Percentiles rank a stretch among this genome's conserved stretches.
Conservation (phyloP, 208 protist genomes). For the Herpetomonas samuelpessoai region DNA sequence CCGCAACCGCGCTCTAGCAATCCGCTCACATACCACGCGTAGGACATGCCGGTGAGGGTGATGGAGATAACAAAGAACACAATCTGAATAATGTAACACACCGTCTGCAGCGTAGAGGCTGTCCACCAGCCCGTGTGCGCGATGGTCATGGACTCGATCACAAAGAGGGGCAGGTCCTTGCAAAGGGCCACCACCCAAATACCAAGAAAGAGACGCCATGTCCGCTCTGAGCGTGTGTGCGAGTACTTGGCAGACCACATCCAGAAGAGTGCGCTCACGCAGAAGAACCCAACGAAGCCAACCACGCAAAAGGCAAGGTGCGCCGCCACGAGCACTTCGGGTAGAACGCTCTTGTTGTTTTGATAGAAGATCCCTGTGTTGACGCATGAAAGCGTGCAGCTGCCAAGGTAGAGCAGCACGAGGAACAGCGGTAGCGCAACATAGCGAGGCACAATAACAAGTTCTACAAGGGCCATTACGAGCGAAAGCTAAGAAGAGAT, state of each 20-base stretch:
- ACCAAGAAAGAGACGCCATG: constrained; percentile 31
- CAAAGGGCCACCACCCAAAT: constrained; percentile 39
- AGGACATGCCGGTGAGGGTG: constrained; percentile 31
- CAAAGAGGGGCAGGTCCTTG: constrained; percentile 51
- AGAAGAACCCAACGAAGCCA: constrained; percentile 34
- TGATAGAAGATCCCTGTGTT: constrained; percentile 51
- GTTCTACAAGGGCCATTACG: constrained; percentile 16
- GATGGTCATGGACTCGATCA: constrained; percentile 42
- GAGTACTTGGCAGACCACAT: constrained; percentile 54
- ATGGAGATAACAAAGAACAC: constrained; percentile 42
- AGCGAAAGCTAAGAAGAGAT: too few relatives aligned
- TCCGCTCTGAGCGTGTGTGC: constrained; percentile 28
- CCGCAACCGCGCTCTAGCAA: constrained; percentile 24
- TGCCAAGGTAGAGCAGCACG: constrained; percentile 41
- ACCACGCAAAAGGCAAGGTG: constrained; percentile 60
- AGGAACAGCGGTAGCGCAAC: constrained; percentile 31
- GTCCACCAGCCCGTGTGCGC: constrained; percentile 28
- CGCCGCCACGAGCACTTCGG: constrained; percentile 21
- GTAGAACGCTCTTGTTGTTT: constrained; percentile 20
- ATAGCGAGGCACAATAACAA: constrained; percentile 17
- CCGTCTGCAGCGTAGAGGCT: constrained; percentile 28
- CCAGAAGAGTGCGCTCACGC: constrained; percentile 52
- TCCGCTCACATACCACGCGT: constrained; percentile 43
- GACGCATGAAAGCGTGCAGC: constrained; percentile 29
- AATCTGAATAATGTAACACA: constrained; percentile 46